phyloP scores from a whole-genome alignment of 768 basidiomycete genomes.

The Kondoa subrosea region DNA sequence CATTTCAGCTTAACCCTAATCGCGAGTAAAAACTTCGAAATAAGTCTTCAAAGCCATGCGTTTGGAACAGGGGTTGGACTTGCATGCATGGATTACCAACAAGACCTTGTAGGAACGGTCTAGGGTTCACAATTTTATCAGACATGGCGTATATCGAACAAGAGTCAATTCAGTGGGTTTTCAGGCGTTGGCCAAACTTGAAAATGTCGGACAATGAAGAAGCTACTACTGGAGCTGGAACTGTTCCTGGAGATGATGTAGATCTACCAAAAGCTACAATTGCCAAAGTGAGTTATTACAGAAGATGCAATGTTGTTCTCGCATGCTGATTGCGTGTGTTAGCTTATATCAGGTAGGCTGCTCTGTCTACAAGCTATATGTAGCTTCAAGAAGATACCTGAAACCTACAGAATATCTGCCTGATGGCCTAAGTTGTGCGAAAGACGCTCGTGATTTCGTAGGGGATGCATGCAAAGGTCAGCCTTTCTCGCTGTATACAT shows the following conservation, averaged over 20 bases:
- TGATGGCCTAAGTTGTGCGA: slow-evolving; percentile 68
- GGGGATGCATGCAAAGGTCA: slow-evolving; percentile 98
- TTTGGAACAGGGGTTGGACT: no score
- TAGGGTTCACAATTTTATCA: slow-evolving; percentile 57
- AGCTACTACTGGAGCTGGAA: slow-evolving; percentile 17
- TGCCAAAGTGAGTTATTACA: slow-evolving; percentile 47
- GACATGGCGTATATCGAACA: not conserved
- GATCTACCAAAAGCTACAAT: slow-evolving; percentile 94
- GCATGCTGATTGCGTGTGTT: not conserved
- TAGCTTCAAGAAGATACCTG: no score
- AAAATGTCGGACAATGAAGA: slow-evolving; percentile 20
- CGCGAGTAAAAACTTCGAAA: not conserved
- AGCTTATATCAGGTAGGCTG: not conserved
- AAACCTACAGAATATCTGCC: slow-evolving; percentile 78
- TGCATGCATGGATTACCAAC: slow-evolving; percentile 81
- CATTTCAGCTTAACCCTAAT: slow-evolving; percentile 78
- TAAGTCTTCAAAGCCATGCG: no score
- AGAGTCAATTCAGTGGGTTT: not conserved
- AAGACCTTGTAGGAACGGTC: slow-evolving; percentile 95
- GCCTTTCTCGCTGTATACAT: slow-evolving; percentile 4
- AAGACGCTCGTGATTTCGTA: slow-evolving; percentile 90
- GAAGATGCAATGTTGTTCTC: no score
- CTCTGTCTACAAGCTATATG: no score
- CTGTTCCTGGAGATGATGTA: slow-evolving; percentile 88
- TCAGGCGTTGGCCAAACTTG: not conserved